phyloP scores from a whole-genome alignment of 352 stramenopile genomes.

The Hyaloperonospora brassicae region DNA sequence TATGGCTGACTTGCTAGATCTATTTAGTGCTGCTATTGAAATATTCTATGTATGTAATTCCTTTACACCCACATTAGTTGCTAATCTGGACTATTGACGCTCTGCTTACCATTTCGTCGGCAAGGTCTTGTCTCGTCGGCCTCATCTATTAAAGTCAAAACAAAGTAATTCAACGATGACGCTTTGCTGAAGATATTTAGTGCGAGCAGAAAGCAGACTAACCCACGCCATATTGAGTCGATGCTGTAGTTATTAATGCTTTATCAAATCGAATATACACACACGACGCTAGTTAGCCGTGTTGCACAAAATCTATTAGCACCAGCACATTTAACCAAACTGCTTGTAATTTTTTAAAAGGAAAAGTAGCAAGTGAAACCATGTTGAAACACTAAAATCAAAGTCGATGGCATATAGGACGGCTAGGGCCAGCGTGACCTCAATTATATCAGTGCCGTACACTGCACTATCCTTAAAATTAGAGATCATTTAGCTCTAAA shows the following conservation, averaged over 20 bases:
- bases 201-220: slow-evolving; percentile 77
- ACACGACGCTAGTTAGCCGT: too few species aligned
- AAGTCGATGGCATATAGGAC: too few species aligned
- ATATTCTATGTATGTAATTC: neutral
- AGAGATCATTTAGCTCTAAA: too few species aligned
- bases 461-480: slow-evolving; percentile 31
- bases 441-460: slow-evolving; percentile 78
- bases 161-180: slow-evolving; percentile 82
- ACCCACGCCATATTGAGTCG: slow-evolving; percentile 69
- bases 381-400: too few species aligned
- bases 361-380: slow-evolving; percentile 67
- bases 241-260: slow-evolving; percentile 81
- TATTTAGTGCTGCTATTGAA: too few species aligned
- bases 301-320: neutral
- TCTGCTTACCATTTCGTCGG: too few species aligned
- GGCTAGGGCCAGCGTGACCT: too few species aligned
- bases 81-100: too few species aligned
- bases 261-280: slow-evolving; percentile 19
- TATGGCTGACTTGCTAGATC: too few species aligned
- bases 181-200: slow-evolving; percentile 74
- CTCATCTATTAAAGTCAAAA: slow-evolving; percentile 35
- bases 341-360: slow-evolving; percentile 88
- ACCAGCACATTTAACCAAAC: slow-evolving; percentile 24
- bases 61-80: too few species aligned
- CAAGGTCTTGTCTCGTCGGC: too few species aligned